phyloP scores from a whole-genome alignment of 306 rosid genomes.

The Cucumis cinereus region DNA sequence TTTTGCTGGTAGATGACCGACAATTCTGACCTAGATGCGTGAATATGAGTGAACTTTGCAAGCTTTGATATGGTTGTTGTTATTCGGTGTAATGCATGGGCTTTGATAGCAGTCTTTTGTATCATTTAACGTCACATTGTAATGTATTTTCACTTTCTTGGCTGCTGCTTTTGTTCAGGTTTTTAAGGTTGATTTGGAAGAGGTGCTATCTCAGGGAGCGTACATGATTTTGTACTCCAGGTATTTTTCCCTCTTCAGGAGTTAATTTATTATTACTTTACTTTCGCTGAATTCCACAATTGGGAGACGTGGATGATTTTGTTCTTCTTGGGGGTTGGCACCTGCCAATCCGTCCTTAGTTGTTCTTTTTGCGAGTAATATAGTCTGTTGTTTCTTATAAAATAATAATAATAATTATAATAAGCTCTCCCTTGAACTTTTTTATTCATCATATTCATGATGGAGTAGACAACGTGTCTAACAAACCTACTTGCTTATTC shows the following conservation, averaged over 20 bases:
- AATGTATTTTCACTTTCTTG: constrained; percentile 4
- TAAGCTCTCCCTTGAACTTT: not conserved
- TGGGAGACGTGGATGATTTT: too few species aligned
- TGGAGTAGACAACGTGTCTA: not conserved
- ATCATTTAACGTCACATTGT: not conserved
- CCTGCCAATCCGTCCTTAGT: too few species aligned
- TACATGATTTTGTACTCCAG: constrained; percentile 95
- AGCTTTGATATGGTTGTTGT: not conserved
- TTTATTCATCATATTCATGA: not conserved
- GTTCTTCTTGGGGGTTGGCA: too few species aligned
- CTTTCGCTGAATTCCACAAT: not conserved
- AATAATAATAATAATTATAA: not conserved
- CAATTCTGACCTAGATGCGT: not conserved
- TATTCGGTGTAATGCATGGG: not conserved
- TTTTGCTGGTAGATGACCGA: not conserved
- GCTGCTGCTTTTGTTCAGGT: constrained; percentile 37
- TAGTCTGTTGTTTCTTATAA: too few species aligned
- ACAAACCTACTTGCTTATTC: constrained; percentile 10
- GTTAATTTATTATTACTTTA: not conserved
- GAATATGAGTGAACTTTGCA: not conserved
- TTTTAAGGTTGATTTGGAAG: constrained; percentile 56
- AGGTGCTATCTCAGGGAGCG: constrained; percentile 92
- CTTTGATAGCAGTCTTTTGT: not conserved
- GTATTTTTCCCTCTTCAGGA: constrained; percentile 19
- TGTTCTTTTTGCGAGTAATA: too few species aligned